phyloP scores from a whole-genome alignment of 495 filamentous ascomycete species.

The Daldinia bambusicola region DNA sequence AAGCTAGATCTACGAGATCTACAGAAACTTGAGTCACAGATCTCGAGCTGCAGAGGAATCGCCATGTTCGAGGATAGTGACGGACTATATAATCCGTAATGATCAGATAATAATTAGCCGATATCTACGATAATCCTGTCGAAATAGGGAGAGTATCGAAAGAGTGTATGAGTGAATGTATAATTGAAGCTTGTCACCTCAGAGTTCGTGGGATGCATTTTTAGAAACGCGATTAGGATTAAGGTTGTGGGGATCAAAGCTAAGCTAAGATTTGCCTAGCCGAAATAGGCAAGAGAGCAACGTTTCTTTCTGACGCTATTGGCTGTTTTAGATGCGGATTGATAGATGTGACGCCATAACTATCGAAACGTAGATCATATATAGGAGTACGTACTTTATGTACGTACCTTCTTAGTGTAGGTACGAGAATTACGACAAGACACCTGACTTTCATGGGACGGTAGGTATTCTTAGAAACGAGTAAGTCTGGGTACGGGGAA shows the following conservation, averaged over 20 bases:
- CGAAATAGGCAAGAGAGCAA: slow-evolving; percentile 29
- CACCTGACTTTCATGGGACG: slow-evolving; percentile 9
- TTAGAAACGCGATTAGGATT: slow-evolving; percentile 44
- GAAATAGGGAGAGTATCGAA: background rate
- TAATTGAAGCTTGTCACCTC: slow-evolving; percentile 17
- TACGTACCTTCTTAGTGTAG: background rate
- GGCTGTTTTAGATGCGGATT: slow-evolving; percentile 25
- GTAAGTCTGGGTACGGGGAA: slow-evolving; percentile 1
- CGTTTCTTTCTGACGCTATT: slow-evolving; percentile 16
- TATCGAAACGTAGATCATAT: slow-evolving; percentile 15
- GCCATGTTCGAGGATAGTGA: background rate
- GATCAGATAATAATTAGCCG: background rate
- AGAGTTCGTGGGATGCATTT: slow-evolving; percentile 41
- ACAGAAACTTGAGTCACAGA: slow-evolving; percentile 6
- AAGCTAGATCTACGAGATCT: slow-evolving; percentile 30
- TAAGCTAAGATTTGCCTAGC: slow-evolving; percentile 22
- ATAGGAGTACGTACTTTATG: slow-evolving; percentile 18
- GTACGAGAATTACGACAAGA: slow-evolving; percentile 13
- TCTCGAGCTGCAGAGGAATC: slow-evolving; percentile 5
- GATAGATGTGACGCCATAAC: slow-evolving; percentile 39
- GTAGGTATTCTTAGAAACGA: slow-evolving; percentile 43
- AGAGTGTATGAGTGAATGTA: background rate
- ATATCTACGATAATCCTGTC: background rate
- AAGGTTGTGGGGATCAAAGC: slow-evolving; percentile 33
- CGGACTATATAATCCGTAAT: slow-evolving; percentile 6